These are phyloP conservation scores for Salix caprea DNA, from an alignment of 345 rosid species.

Conservation along the genomic window DNA sequence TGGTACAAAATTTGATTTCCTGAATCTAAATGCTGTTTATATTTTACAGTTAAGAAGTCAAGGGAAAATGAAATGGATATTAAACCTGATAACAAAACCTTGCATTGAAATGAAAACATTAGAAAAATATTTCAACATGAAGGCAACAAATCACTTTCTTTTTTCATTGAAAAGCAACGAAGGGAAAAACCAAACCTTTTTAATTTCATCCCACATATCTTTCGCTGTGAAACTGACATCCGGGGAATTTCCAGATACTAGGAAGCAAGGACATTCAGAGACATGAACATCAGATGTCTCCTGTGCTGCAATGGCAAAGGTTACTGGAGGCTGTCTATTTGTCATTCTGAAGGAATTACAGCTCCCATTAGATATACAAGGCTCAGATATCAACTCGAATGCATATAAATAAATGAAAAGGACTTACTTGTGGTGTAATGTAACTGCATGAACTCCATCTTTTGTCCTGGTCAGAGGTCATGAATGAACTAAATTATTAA, in stretches of 20 bases:
- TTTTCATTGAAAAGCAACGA: not conserved
- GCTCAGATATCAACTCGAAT: not conserved
- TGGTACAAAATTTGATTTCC: not conserved
- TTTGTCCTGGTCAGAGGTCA: constrained; percentile 48
- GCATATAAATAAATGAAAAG: constrained; percentile 11
- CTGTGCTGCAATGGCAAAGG: constrained; percentile 71
- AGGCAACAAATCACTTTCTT: not conserved
- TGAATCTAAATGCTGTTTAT: not conserved
- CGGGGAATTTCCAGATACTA: constrained; percentile 55
- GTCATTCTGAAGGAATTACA: constrained; percentile 47
- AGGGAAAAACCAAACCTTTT: constrained; percentile 46
- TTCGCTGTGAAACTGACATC: constrained; percentile 74
- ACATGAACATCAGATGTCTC: constrained; percentile 60
- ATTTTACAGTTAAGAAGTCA: no score
- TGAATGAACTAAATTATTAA: not conserved
- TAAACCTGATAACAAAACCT: no score
- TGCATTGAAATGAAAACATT: no score
- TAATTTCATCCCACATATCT: constrained; percentile 79
- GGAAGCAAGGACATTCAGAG: constrained; percentile 69
- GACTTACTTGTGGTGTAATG: constrained; percentile 78
- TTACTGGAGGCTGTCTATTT: constrained; percentile 47
- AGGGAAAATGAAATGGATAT: no score
- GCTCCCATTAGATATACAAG: not conserved
- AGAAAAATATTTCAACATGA: not conserved
- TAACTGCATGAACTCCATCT: constrained; percentile 63